Evolutionary conservation across 2,329 filamentous ascomycete genomes (phyloP).

Genomic region (Colletotrichum sp.): DNA sequence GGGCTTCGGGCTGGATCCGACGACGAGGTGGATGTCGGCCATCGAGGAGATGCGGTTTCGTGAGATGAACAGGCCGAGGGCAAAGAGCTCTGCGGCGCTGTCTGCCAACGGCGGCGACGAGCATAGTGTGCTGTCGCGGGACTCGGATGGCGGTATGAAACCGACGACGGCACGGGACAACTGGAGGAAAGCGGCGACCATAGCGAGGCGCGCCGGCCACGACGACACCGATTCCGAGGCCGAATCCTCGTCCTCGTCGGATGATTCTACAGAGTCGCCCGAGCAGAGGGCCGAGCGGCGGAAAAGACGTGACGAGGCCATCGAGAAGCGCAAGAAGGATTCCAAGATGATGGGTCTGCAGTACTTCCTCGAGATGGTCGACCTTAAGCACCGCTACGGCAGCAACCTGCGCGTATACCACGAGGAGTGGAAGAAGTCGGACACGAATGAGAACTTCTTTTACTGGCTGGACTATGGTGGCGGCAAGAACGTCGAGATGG

Average conservation of each 20-base stretch:
- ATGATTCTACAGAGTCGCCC: conserved; percentile 34
- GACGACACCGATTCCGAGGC: conserved; percentile 63
- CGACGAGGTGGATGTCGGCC: conserved; percentile 74
- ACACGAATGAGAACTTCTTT: conserved; percentile 89
- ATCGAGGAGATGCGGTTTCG: conserved; percentile 61
- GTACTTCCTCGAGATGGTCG: conserved; percentile 87
- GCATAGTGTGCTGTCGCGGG: conserved; percentile 10
- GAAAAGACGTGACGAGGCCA: conserved; percentile 52
- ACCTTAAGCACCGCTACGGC: conserved; percentile 86
- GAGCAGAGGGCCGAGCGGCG: conserved; percentile 43
- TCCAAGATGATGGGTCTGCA: conserved; percentile 84
- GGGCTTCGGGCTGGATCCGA: conserved; percentile 73
- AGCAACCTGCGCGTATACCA: conserved; percentile 84
- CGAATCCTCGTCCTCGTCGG: conserved; percentile 32
- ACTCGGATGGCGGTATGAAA: conserved; percentile 16
- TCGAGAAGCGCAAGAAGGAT: conserved; percentile 64
- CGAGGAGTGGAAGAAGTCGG: conserved; percentile 77
- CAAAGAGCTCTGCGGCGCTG: conserved; percentile 29
- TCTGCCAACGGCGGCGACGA: conserved; percentile 11
- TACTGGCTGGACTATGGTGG: conserved; percentile 90
- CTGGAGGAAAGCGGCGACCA: conserved; percentile 76
- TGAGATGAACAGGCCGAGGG: conserved; percentile 51
- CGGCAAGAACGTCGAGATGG: conserved; percentile 72
- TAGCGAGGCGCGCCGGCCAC: conserved; percentile 74
- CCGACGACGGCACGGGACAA: conserved; percentile 61